Conservation (phyloP, 768 basidiomycete genomes). For the Hypsizygus marmoreus region DNA sequence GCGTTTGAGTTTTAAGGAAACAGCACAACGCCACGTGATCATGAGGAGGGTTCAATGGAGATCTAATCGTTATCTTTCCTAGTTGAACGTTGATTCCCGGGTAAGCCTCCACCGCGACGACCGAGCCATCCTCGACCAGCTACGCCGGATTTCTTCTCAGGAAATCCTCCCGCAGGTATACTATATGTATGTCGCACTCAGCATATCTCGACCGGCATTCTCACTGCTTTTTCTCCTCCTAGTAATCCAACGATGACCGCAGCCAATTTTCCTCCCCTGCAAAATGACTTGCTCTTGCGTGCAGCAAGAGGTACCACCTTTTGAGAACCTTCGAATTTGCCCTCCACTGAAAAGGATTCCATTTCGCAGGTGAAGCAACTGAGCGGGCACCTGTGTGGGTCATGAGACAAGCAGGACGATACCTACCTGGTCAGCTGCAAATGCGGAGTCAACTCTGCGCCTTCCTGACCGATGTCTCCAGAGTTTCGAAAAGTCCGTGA, state of each 20-base stretch:
- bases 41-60: slow-evolving; percentile 4
- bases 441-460: slow-evolving; percentile 8
- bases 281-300: slow-evolving; percentile 88
- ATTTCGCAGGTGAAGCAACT: slow-evolving; percentile 67
- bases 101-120: not conserved
- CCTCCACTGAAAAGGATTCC: too few species aligned
- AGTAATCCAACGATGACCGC: slow-evolving; percentile 32
- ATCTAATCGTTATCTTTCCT: slow-evolving; percentile 16
- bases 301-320: slow-evolving; percentile 89
- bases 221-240: not conserved
- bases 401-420: slow-evolving; percentile 96
- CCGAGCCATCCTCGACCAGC: not conserved
- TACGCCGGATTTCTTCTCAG: not conserved
- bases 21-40: too few species aligned
- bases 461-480: slow-evolving; percentile 30
- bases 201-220: not conserved
- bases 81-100: too few species aligned
- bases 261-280: slow-evolving; percentile 68
- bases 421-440: slow-evolving; percentile 84
- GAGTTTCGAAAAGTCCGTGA: slow-evolving; percentile 90
- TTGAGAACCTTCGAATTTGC: too few species aligned
- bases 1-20: too few species aligned
- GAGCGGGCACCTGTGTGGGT: slow-evolving; percentile 98
- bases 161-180: not conserved
- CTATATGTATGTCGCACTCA: not conserved